Percentiles rank a stretch among this genome's conserved stretches.
These are phyloP conservation scores for Linum lewisii DNA, from an alignment of 345 rosid genomes.

Conservation along the genomic window DNA sequence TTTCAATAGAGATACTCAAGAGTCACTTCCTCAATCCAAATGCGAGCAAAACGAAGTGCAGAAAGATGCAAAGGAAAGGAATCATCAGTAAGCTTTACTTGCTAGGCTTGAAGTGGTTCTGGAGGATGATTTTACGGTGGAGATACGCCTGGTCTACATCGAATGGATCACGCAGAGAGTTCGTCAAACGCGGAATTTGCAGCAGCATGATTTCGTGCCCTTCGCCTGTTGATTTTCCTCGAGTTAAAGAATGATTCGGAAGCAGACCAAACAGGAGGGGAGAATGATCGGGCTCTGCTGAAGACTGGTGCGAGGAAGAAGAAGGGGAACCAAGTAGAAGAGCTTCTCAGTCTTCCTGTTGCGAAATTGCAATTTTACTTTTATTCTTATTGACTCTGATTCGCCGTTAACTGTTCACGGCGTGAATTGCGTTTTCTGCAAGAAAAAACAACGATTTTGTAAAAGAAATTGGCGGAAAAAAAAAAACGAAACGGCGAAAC, in stretches of 20 bases:
- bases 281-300: neutral
- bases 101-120: constrained; percentile 38
- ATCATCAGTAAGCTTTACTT: constrained; percentile 27
- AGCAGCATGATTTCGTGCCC: constrained; percentile 31
- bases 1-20: neutral
- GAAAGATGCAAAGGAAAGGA: neutral
- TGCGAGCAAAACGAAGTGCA: neutral
- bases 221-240: too few species aligned
- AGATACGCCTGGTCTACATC: constrained; percentile 85
- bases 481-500: too few species aligned
- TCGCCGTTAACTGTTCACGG: too few species aligned
- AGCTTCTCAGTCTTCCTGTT: neutral
- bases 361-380: neutral
- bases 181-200: constrained; percentile 80
- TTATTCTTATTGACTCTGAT: neutral
- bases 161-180: constrained; percentile 73
- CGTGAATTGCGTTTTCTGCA: too few species aligned
- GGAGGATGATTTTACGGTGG: constrained; percentile 61
- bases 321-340: neutral
- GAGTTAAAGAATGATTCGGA: neutral
- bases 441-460: too few species aligned
- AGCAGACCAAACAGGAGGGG: neutral
- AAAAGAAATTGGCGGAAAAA: too few species aligned
- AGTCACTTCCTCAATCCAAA: neutral
- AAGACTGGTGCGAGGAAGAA: neutral